These are phyloP conservation scores for Candida yuanshanica DNA, from an alignment of 805 yeast species.

Conservation along the genomic window DNA sequence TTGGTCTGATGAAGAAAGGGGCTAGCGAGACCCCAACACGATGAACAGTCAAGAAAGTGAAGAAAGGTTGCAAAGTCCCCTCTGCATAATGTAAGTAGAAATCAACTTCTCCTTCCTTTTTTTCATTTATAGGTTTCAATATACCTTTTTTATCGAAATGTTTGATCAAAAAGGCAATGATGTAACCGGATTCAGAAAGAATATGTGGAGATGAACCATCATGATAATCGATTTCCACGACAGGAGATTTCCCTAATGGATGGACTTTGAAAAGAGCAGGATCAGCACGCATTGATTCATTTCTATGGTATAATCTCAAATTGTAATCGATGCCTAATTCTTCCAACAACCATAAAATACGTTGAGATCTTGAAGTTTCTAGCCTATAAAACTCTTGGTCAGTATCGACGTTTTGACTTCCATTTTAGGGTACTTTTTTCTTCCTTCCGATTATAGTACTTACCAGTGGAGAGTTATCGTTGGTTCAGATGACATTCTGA, in stretches of 20 bases:
- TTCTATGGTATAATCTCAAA: slow-evolving; percentile 46
- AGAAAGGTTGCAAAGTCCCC: slow-evolving; percentile 50
- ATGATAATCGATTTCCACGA: slow-evolving; percentile 40
- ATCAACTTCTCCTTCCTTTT: slow-evolving; percentile 39
- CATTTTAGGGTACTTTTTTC: no score
- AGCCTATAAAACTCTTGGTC: slow-evolving; percentile 9
- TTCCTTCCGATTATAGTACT: slow-evolving; percentile 1
- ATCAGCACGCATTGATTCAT: slow-evolving; percentile 43
- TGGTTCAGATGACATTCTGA: no score
- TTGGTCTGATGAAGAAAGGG: slow-evolving; percentile 42
- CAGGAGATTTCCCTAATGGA: slow-evolving; percentile 61
- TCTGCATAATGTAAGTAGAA: slow-evolving; percentile 56
- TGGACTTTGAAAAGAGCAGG: slow-evolving; percentile 45
- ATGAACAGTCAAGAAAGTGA: slow-evolving; percentile 32
- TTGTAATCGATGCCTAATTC: slow-evolving; percentile 51
- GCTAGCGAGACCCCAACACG: slow-evolving; percentile 34
- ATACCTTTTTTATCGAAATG: slow-evolving; percentile 41
- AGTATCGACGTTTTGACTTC: no score
- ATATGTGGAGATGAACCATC: slow-evolving; percentile 23
- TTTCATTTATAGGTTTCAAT: slow-evolving; percentile 33
- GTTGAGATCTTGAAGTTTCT: slow-evolving; percentile 47
- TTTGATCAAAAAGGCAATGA: slow-evolving; percentile 44
- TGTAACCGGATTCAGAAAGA: slow-evolving; percentile 57
- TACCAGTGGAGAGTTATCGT: slow-evolving; percentile 20
- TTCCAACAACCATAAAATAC: slow-evolving; percentile 63